Evolutionary conservation across 2,329 filamentous ascomycete genomes (phyloP).

Genomic region (Cryphonectria japonica): DNA sequence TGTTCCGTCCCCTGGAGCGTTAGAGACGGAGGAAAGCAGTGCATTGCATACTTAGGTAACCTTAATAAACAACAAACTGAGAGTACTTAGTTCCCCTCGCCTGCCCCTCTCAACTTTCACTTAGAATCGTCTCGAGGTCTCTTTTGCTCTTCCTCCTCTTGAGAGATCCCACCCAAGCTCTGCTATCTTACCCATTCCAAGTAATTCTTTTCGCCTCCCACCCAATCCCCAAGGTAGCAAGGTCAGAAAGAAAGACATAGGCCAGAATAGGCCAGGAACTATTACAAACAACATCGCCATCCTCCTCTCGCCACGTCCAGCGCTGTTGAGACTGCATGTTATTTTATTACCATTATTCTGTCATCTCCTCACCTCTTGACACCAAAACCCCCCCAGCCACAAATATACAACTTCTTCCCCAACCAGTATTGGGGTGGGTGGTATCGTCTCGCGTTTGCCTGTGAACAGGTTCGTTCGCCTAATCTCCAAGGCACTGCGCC

Average conservation of each 20-base stretch:
- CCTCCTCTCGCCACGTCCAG: background rate
- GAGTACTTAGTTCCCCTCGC: conserved; percentile 1
- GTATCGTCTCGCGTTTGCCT: background rate
- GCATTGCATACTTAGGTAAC: background rate
- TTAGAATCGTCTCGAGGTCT: background rate
- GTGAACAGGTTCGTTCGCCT: background rate
- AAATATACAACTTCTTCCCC: background rate
- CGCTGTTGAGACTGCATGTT: background rate
- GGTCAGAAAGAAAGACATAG: background rate
- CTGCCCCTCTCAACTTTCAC: background rate
- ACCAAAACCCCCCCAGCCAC: background rate
- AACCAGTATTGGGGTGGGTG: background rate
- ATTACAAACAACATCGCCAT: background rate
- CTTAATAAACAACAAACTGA: background rate
- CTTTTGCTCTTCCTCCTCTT: background rate
- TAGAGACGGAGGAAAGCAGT: background rate
- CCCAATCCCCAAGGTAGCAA: background rate
- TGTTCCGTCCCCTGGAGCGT: conserved; percentile 5
- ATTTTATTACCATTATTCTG: background rate
- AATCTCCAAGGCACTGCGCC: conserved; percentile 9
- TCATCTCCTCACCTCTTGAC: background rate
- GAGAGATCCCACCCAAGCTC: background rate
- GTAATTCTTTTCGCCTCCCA: background rate
- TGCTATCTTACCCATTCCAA: background rate
- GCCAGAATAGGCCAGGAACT: background rate